A percentile compares a stretch with the other conserved stretches of the same genome.
Conservation (phyloP, 2,329 filamentous ascomycete genomes). For the Apiospora kogelbergensis region DNA sequence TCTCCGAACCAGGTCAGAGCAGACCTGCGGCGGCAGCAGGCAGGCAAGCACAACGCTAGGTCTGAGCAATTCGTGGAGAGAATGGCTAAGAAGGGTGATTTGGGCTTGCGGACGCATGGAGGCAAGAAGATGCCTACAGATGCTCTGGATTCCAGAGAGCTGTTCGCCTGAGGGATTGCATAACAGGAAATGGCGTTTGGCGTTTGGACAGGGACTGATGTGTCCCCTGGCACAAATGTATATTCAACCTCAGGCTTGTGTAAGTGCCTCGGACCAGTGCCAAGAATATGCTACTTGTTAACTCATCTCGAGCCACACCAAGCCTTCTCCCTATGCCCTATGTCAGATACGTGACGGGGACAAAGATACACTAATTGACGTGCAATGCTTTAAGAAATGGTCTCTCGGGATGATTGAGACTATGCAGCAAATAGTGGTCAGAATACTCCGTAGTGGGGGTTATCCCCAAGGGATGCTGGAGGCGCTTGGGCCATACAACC, state of each 20-base stretch:
- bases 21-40: constrained; percentile 75
- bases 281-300: neutral
- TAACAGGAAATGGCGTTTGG: constrained; percentile 3
- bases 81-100: constrained; percentile 69
- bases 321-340: no score
- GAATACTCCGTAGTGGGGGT: no score
- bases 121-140: constrained; percentile 62
- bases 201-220: constrained; percentile 1
- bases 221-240: neutral
- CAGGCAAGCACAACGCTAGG: constrained; percentile 73
- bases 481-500: neutral
- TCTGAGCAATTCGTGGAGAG: constrained; percentile 73
- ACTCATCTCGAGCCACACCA: neutral
- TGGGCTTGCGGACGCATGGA: constrained; percentile 72
- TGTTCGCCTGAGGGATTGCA: constrained; percentile 66
- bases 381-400: no score
- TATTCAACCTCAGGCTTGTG: neutral
- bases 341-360: no score
- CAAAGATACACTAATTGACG: no score
- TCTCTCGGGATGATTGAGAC: neutral
- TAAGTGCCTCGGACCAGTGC: neutral
- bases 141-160: constrained; percentile 71
- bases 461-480: neutral
- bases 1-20: constrained; percentile 91
- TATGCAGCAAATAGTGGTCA: neutral